phyloP scores from a whole-genome alignment of 768 basidiomycete genomes.

The Pulveroboletus ravenelii region DNA sequence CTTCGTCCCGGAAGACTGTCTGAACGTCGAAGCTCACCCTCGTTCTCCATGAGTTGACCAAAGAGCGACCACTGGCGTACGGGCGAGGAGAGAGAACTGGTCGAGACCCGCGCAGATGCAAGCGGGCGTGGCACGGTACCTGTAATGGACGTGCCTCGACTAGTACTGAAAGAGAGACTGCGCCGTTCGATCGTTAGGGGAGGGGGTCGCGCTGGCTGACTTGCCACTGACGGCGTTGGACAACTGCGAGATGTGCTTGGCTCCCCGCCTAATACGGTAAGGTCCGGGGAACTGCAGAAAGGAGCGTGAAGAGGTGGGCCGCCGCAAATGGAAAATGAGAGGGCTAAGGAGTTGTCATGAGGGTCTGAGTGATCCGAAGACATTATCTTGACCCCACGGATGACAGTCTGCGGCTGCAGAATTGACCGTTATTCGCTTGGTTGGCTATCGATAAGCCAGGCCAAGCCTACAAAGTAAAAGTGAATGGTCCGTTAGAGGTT shows the following conservation, averaged over 20 bases:
- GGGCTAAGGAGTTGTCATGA: constrained; percentile 76
- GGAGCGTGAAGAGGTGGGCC: constrained; percentile 2
- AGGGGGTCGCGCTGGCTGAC: not conserved
- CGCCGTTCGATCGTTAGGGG: constrained; percentile 8
- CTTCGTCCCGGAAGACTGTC: not conserved
- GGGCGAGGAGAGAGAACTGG: constrained; percentile 13
- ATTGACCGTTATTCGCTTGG: not conserved
- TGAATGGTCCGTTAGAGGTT: not conserved
- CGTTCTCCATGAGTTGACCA: constrained; percentile 67
- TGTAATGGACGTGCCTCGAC: not conserved
- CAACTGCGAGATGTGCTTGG: constrained; percentile 13
- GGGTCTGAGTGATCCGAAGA: constrained; percentile 65
- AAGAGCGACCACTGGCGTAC: constrained; percentile 61
- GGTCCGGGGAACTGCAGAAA: constrained; percentile 28
- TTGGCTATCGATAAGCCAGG: constrained; percentile 1
- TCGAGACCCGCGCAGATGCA: constrained; percentile 7
- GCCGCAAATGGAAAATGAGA: constrained; percentile 53
- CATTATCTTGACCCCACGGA: constrained; percentile 3
- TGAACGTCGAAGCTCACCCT: constrained; percentile 36
- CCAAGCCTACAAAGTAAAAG: not conserved
- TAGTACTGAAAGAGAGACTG: constrained; percentile 6
- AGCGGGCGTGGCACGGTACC: constrained; percentile 16
- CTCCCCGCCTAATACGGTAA: constrained; percentile 5
- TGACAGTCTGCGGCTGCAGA: not conserved
- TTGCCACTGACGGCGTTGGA: constrained; percentile 16